Conservation (phyloP, 2,329 filamentous ascomycete genomes). For the Diaporthe sp. region DNA sequence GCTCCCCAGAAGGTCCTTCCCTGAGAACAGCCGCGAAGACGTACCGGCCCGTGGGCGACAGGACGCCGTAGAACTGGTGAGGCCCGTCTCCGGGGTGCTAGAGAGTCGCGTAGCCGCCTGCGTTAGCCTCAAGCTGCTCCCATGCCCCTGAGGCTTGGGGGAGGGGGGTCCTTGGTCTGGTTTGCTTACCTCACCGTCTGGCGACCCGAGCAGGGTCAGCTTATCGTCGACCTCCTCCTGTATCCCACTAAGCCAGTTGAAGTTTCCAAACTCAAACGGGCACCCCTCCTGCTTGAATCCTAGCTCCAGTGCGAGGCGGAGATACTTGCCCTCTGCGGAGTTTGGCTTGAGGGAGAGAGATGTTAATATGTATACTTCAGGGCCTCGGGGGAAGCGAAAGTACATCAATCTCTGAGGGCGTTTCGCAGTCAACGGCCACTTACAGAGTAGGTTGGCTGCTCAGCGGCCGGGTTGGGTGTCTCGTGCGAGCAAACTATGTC, state of each 20-base stretch:
- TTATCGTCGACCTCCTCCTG: conserved; percentile 30
- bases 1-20: neutral
- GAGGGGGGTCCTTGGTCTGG: neutral
- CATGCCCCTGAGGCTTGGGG: no score
- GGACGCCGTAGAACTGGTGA: conserved; percentile 25
- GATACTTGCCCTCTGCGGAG: neutral
- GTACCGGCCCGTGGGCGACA: conserved; percentile 4
- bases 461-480: neutral
- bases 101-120: neutral
- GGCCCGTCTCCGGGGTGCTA: neutral
- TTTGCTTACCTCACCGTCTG: conserved; percentile 1
- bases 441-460: neutral
- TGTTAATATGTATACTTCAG: neutral
- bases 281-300: conserved; percentile 6
- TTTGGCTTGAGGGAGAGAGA: neutral
- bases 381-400: neutral
- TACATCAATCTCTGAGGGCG: neutral
- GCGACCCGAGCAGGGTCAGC: conserved; percentile 6
- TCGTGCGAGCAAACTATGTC: conserved; percentile 9
- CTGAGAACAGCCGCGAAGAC: conserved; percentile 23
- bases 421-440: neutral
- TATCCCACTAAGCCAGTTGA: conserved; percentile 9
- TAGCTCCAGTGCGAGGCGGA: conserved; percentile 15
- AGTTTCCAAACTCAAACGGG: conserved; percentile 8
- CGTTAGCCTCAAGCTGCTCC: neutral